Base-by-base conservation (phyloP, 1,139 yeast genomes). In the Candida smagusa region DNA sequence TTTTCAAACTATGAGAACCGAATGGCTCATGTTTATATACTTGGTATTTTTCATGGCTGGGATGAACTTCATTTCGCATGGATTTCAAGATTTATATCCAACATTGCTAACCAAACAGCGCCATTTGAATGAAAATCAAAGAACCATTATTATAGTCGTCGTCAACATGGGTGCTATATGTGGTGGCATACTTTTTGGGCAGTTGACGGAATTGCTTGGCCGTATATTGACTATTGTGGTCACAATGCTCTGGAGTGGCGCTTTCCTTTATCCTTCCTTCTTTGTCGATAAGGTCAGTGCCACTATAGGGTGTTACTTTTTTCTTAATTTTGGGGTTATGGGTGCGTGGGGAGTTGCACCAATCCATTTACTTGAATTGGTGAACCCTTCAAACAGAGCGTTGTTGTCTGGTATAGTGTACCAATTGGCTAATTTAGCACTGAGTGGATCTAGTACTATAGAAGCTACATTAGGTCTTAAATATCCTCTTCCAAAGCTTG, bases 71-170 rank as follows among this genome's bases (percentile, higher is more conserved):
- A 66, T 70, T 54, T 69, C 79, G 9, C 81, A 76, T 43, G 79
- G 79, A 1, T 68, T 79, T 7, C 81, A 74, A 52, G 81, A 76
- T 54, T 58, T 75, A 41, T 73, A 68, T 53, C 77, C 78, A 27
- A 72, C 79, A 0, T 54, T 73, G 54, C 59, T 75, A 21, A 57
- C 61, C 9, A 63, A 56, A 9, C 80, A 75, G 52, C 54, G 64
- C 35, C 53, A 50, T 9, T 56, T 63, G 22, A 51, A 58, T 12
- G 47, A 61, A 2, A 57, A 75, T 46, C 53, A 58, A 9, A 57
- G 61, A 37, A 74, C 80, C 0, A 67, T 72, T 12, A 72, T 73
- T 33, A 65, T 68, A 53, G 65, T 64, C 9, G 71, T 75, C 9
- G 65, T 67, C 30, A 75, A 75, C 44, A 37, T 75, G 26, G 81